Percentiles rank a stretch among this genome's conserved stretches.
Conservation (phyloP, 176 grass and related monocot genomes). For the Carex kokanica region DNA sequence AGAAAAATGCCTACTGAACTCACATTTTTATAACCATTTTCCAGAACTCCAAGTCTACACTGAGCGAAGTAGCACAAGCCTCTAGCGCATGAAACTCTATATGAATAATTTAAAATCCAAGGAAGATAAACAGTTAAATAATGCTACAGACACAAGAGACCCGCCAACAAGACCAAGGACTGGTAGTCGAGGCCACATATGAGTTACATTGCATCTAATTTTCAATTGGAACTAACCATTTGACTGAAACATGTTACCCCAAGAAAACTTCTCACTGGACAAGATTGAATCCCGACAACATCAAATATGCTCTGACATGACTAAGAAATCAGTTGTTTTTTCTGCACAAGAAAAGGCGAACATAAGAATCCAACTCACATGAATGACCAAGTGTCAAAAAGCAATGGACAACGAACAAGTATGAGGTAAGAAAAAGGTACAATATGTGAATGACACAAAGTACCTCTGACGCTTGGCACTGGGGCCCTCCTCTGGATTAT, state of each 20-base stretch:
- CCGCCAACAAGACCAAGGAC: background rate
- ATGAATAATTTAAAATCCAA: constrained; percentile 19
- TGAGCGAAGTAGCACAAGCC: background rate
- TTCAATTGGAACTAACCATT: background rate
- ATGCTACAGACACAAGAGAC: constrained; percentile 1
- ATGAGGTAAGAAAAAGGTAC: background rate
- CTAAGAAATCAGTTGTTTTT: constrained; percentile 19
- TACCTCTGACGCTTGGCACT: constrained; percentile 89
- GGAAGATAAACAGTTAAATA: constrained; percentile 22
- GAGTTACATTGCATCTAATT: constrained; percentile 3
- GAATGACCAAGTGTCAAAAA: background rate
- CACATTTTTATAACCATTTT: constrained; percentile 4
- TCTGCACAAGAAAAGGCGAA: constrained; percentile 23
- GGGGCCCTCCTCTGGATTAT: constrained; percentile 57
- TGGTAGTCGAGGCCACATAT: background rate
- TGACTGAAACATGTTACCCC: background rate
- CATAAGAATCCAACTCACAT: constrained; percentile 7
- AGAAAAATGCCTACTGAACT: constrained; percentile 12
- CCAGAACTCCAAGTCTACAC: background rate
- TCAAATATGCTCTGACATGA: background rate
- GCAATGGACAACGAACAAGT: background rate
- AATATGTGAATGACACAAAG: background rate
- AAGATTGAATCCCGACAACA: constrained; percentile 1
- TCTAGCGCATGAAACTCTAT: constrained; percentile 3
- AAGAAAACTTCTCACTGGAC: constrained; percentile 7